These are phyloP conservation scores for Leptodermis oblonga DNA, from an alignment of 257 asterid genomes.

Conservation along the genomic window DNA sequence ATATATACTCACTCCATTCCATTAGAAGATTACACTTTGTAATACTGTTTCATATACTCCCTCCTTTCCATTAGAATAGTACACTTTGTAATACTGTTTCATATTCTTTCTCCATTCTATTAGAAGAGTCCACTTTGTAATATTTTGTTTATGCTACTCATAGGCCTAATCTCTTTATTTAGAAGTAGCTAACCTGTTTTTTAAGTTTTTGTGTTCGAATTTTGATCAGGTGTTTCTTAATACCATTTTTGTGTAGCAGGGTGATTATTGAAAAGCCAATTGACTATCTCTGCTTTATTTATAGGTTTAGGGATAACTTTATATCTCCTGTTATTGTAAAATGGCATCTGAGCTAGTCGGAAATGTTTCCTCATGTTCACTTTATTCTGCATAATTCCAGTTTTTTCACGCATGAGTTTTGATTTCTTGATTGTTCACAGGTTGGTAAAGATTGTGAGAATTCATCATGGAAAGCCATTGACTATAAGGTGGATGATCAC, in stretches of 20 bases:
- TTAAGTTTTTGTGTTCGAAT: neutral
- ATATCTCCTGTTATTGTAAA: neutral
- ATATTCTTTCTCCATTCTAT: no score
- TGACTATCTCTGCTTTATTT: neutral
- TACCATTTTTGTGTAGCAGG: neutral
- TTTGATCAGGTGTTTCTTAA: neutral
- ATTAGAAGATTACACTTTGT: no score
- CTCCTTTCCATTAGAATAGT: no score
- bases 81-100: no score
- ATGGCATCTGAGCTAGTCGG: neutral
- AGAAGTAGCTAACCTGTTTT: neutral
- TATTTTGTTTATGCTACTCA: no score
- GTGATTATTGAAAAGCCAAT: neutral
- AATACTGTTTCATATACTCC: no score
- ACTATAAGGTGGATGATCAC: conserved; percentile 45
- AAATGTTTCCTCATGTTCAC: neutral
- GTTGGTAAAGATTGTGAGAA: conserved; percentile 56
- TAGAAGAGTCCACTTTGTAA: no score
- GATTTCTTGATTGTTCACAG: conserved; percentile 24
- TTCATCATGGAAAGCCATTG: conserved; percentile 74
- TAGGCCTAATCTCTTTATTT: neutral
- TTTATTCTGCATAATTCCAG: neutral
- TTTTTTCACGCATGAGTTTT: neutral
- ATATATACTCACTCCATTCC: no score
- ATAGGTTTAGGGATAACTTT: neutral